phyloP scores from a whole-genome alignment of 345 rosid genomes.

The Theobroma cacao region DNA sequence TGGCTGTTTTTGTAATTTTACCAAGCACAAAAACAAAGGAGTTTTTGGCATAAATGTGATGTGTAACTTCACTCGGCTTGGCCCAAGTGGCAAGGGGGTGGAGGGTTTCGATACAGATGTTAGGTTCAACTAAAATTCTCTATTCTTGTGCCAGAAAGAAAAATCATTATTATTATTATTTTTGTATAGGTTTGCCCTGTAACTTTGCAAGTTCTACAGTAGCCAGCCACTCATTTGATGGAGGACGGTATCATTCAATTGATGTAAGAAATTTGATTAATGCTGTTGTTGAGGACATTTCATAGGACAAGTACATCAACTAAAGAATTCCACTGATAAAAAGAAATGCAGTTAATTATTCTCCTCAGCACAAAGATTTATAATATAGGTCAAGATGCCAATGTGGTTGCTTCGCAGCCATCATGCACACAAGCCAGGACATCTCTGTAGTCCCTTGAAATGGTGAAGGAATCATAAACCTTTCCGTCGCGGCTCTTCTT shows the following conservation, averaged over 20 bases:
- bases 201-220: no score
- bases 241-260: no score
- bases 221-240: no score
- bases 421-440: constrained; percentile 77
- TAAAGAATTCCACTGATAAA: neutral
- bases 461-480: constrained; percentile 78
- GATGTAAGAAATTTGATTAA: neutral
- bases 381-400: constrained; percentile 42
- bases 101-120: no score
- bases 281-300: neutral
- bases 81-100: no score
- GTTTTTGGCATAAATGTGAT: no score
- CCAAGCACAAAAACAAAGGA: no score
- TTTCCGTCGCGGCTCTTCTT: constrained; percentile 75
- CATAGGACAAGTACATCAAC: neutral
- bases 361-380: neutral
- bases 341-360: neutral
- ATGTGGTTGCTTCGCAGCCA: constrained; percentile 61
- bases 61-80: no score
- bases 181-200: no score
- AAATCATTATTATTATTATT: no score
- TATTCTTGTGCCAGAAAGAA: no score
- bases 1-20: neutral
- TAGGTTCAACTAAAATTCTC: no score
- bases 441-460: constrained; percentile 82